These are phyloP conservation scores for Microstegium vimineum DNA, from an alignment of 176 grass and related monocot species.

Conservation along the genomic window DNA sequence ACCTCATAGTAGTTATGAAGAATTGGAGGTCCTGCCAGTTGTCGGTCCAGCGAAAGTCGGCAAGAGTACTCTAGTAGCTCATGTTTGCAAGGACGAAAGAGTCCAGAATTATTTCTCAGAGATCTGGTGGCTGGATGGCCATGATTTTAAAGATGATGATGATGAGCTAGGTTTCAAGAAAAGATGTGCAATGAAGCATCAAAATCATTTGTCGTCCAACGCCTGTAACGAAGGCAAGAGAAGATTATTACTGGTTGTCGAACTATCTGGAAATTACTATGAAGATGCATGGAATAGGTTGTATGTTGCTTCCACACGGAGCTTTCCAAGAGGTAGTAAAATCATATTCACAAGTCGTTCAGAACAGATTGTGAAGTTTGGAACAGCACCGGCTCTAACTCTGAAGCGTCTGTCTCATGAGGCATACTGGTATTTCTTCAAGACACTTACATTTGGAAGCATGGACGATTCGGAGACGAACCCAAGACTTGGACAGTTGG, in stretches of 20 bases:
- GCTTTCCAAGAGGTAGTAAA: not conserved
- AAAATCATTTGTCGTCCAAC: not conserved
- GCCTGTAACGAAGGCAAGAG: not conserved
- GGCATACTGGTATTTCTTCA: too few relatives aligned
- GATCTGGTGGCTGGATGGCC: not conserved
- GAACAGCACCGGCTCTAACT: not conserved
- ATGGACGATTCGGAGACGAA: not conserved
- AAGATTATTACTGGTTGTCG: constrained; percentile 30
- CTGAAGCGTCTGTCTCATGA: not conserved
- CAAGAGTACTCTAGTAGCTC: constrained; percentile 16
- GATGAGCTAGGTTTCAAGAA: not conserved
- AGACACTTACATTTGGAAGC: not conserved
- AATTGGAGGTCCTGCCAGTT: not conserved
- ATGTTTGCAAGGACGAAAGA: constrained; percentile 20
- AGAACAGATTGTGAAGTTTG: not conserved
- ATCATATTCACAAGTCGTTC: constrained; percentile 2
- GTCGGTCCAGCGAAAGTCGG: not conserved
- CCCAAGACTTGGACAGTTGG: not conserved
- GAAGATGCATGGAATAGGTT: not conserved
- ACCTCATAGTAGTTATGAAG: not conserved
- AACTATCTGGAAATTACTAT: not conserved
- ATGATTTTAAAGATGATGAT: not conserved
- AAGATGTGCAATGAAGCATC: not conserved
- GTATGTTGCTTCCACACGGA: not conserved
- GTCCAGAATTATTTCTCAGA: constrained; percentile 11